Evolutionary conservation across 2,329 filamentous ascomycete genomes (phyloP).

Genomic region (Macrophomina tecta): DNA sequence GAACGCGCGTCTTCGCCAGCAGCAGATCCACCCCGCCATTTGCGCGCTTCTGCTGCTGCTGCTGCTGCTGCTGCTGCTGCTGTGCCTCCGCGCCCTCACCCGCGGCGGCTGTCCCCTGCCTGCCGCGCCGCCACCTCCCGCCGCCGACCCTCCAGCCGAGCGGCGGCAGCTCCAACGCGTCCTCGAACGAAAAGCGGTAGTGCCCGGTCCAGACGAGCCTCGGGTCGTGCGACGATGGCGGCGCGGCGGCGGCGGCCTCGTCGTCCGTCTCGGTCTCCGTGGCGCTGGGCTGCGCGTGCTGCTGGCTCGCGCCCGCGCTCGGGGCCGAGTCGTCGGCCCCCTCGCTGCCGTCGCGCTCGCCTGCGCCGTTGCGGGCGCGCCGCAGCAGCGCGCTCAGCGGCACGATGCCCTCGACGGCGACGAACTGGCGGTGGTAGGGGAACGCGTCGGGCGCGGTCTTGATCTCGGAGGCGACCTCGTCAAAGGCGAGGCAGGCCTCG

Average conservation of each 20-base stretch:
- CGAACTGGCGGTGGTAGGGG: constrained; percentile 12
- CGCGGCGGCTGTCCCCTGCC: not conserved
- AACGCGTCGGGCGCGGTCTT: constrained; percentile 10
- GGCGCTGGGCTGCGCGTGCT: not conserved
- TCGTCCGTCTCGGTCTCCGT: constrained; percentile 18
- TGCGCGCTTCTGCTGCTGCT: not conserved
- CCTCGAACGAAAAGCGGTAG: constrained; percentile 14
- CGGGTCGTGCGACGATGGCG: constrained; percentile 3
- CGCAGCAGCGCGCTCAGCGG: constrained; percentile 9
- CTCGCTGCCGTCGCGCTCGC: not conserved
- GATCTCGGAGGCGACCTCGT: constrained; percentile 13
- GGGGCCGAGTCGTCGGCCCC: not conserved
- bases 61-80: not conserved
- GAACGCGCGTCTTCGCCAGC: constrained; percentile 7
- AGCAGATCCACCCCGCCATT: constrained; percentile 15
- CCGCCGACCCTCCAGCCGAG: constrained; percentile 7
- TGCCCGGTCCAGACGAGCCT: constrained; percentile 16
- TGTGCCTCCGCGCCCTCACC: not conserved
- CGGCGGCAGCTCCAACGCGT: constrained; percentile 8
- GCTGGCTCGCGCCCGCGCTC: not conserved
- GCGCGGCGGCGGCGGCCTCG: not conserved
- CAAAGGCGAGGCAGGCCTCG: constrained; percentile 14
- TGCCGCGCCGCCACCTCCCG: not conserved
- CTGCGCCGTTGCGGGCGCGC: not conserved
- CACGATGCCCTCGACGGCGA: constrained; percentile 11